Evolutionary conservation across 192 early-diverging fungal genomes (phyloP).

Genomic region (Coemansia sp.): DNA sequence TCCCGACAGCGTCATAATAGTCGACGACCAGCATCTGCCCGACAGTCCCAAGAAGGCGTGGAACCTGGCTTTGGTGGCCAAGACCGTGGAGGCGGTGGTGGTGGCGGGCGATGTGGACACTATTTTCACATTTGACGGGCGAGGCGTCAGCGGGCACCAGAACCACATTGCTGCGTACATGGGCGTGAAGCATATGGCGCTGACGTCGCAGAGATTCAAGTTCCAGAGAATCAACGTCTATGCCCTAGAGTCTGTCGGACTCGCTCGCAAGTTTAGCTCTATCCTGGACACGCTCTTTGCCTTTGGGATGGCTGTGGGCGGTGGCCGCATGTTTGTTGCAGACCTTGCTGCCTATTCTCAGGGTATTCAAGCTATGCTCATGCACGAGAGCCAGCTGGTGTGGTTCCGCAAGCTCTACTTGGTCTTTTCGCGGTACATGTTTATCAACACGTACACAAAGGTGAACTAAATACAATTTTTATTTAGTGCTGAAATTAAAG

Average conservation of each 20-base stretch:
- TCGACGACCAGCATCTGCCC: constrained; percentile 57
- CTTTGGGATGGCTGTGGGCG: constrained; percentile 16
- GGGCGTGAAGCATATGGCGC: constrained; percentile 62
- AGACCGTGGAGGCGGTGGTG: constrained; percentile 60
- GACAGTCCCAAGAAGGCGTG: constrained; percentile 68
- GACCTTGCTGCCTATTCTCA: constrained; percentile 56
- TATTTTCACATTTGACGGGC: constrained; percentile 85
- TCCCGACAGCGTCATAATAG: constrained; percentile 50
- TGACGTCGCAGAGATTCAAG: constrained; percentile 55
- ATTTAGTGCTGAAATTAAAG: too few relatives aligned
- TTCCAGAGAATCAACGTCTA: constrained; percentile 54
- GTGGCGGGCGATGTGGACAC: constrained; percentile 58
- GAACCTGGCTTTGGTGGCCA: constrained; percentile 60
- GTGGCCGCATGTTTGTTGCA: constrained; percentile 59
- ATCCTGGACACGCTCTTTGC: constrained; percentile 54
- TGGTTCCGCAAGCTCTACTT: constrained; percentile 93
- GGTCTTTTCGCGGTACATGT: constrained; percentile 86
- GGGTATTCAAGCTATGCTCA: constrained; percentile 70
- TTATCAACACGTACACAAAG: constrained; percentile 63
- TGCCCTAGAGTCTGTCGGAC: constrained; percentile 57
- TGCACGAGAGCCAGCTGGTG: constrained; percentile 83
- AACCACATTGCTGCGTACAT: constrained; percentile 84
- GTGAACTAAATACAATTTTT: constrained; percentile 22
- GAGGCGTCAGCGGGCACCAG: constrained; percentile 85
- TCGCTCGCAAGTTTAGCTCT: constrained; percentile 60